Percentiles rank a stretch among this genome's conserved stretches.
phyloP scores from a whole-genome alignment of 306 rosid genomes.

The Hylodesmum podocarpum region DNA sequence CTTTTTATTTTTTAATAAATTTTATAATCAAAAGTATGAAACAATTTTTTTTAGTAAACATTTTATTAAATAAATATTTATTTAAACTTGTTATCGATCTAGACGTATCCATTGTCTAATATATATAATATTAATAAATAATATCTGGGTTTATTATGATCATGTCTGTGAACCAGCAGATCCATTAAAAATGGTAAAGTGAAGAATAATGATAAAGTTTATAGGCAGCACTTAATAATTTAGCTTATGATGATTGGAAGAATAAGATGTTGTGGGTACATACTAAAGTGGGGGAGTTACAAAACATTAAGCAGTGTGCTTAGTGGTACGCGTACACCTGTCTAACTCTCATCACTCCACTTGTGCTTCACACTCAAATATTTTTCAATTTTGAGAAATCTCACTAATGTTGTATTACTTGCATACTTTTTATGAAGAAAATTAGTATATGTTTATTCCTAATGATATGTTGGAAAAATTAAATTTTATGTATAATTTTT shows the following conservation, averaged over 20 bases:
- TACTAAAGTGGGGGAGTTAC: neutral
- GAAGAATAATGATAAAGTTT: neutral
- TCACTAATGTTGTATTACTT: no score
- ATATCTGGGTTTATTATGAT: neutral
- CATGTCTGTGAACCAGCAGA: neutral
- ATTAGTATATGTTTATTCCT: no score
- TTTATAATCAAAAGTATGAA: neutral
- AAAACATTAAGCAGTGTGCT: neutral
- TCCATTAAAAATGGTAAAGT: neutral
- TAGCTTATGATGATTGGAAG: neutral
- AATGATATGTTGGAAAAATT: no score
- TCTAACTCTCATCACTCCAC: neutral
- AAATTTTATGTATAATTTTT: no score
- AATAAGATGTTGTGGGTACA: neutral
- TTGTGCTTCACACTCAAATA: neutral
- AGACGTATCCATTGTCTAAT: neutral
- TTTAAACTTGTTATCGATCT: neutral
- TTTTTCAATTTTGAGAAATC: conserved; percentile 6
- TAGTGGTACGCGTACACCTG: conserved; percentile 10
- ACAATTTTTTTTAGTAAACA: neutral
- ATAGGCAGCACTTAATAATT: neutral
- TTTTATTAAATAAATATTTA: neutral
- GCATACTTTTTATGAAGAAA: no score
- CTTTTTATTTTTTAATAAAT: neutral
- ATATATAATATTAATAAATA: neutral